Base-by-base conservation (phyloP, 495 filamentous ascomycete genomes). In the Lindgomyces ingoldianus region DNA sequence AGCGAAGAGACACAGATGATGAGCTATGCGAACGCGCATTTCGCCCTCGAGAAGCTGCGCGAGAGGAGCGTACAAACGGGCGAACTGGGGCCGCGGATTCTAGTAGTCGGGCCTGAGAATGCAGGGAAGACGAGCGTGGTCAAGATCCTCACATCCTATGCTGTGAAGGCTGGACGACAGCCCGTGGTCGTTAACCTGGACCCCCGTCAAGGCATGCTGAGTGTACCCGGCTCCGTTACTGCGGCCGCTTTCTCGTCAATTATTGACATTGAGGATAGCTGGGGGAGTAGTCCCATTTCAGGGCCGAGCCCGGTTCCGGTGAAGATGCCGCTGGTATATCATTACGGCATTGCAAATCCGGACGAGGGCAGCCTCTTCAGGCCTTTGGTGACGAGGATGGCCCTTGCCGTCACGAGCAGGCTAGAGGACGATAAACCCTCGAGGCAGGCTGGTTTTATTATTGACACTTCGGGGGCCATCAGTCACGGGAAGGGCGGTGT, bases 291-390 rank as follows among this genome's bases (percentile, higher is more conserved):
- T 71, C 93, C 94, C 0, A 96, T 91, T 67, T 93, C 87, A 60
- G 93, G 93, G 1, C 92, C 95, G 6, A 94, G 87, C 63, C 83
- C 85, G 12, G 84, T 94, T 16, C 91, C 94, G 0, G 90, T 96
- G 24, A 98, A 96, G 77, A 77, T 94, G 67, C 95, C 95, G 19
- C 75, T 98, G 57, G 90, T 92, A n/a, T 97, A 96, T 70, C 90
- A 90, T 69, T 92, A 91, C 75, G 92, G 92, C 10, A 79, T 90
- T 56, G 80, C 84, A 42, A 87, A 79, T 62, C 85, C 91, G 2
- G 88, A 94, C 62, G 89, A 90, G 6, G 89, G 93, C 54, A 81
- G 79, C 44, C 72, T 93, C 12, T 96, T 87, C 73, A 89, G 85
- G 74, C 84, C 86, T 1, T 72, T 98, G 59, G 76, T 90, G 42